Percentiles rank a stretch among this genome's conserved stretches.
Evolutionary conservation across 2,329 filamentous ascomycete species (phyloP).

Genomic region (Aaosphaeria pasadenensis): DNA sequence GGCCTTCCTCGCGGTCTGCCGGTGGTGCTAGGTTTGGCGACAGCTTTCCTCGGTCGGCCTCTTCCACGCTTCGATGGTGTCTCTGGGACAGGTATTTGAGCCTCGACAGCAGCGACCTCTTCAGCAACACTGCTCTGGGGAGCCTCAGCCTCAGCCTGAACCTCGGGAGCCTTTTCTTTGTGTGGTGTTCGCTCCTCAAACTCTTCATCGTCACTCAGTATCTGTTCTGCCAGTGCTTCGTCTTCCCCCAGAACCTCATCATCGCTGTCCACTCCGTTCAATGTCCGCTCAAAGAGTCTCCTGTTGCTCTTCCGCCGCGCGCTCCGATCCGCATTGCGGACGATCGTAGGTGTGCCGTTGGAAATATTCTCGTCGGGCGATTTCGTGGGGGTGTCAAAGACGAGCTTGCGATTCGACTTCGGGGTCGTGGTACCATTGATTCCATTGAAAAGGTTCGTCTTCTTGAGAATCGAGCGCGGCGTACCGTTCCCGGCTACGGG

Average conservation of each 20-base stretch:
- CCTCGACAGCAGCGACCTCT: slow-evolving; percentile 10
- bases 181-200: slow-evolving; percentile 16
- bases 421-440: slow-evolving; percentile 35
- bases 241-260: slow-evolving; percentile 66
- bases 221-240: slow-evolving; percentile 65
- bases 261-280: slow-evolving; percentile 63
- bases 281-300: slow-evolving; percentile 69
- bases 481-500: slow-evolving; percentile 23
- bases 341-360: slow-evolving; percentile 58
- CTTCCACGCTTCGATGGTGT: slow-evolving; percentile 54
- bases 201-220: slow-evolving; percentile 57
- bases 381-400: slow-evolving; percentile 46
- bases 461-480: slow-evolving; percentile 34
- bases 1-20: slow-evolving; percentile 46
- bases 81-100: slow-evolving; percentile 40
- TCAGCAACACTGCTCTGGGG: not conserved
- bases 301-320: slow-evolving; percentile 82
- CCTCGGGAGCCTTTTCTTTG: slow-evolving; percentile 10
- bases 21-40: slow-evolving; percentile 8
- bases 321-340: slow-evolving; percentile 75
- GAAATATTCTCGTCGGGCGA: slow-evolving; percentile 28
- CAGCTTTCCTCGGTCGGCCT: slow-evolving; percentile 46
- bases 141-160: slow-evolving; percentile 9
- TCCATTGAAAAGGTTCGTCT: slow-evolving; percentile 14
- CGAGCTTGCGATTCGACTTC: slow-evolving; percentile 43